phyloP scores from a whole-genome alignment of 805 yeast species.

The Candida ovalis region DNA sequence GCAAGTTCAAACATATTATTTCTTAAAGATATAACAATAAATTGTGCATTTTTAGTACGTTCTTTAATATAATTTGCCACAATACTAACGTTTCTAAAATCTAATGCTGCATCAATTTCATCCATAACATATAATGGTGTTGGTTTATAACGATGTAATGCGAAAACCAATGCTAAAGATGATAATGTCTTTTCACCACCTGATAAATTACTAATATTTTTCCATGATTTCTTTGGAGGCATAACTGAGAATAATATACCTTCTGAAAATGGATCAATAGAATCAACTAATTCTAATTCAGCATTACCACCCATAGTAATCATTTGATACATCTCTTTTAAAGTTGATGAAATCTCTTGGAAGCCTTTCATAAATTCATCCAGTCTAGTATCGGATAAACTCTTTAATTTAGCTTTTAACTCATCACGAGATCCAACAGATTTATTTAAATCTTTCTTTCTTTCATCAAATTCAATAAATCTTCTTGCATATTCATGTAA shows the following conservation, averaged over 20 bases:
- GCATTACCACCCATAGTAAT: slow-evolving; percentile 99
- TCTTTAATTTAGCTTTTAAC: slow-evolving; percentile 58
- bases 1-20: slow-evolving; percentile 98
- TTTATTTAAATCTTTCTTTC: slow-evolving; percentile 63
- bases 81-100: slow-evolving; percentile 93
- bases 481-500: slow-evolving; percentile 73
- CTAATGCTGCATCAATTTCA: slow-evolving; percentile 98
- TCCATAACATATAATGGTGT: slow-evolving; percentile 98
- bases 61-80: slow-evolving; percentile 97
- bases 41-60: slow-evolving; percentile 93
- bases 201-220: slow-evolving; percentile 86
- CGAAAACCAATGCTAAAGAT: slow-evolving; percentile 93
- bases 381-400: slow-evolving; percentile 64
- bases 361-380: slow-evolving; percentile 95
- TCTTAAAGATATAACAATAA: slow-evolving; percentile 89
- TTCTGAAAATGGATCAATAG: slow-evolving; percentile 96
- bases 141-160: slow-evolving; percentile 92
- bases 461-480: slow-evolving; percentile 54
- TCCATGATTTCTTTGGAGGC: slow-evolving; percentile 99
- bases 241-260: slow-evolving; percentile 95
- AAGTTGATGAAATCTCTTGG: slow-evolving; percentile 74
- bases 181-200: slow-evolving; percentile 98
- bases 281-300: slow-evolving; percentile 90
- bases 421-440: slow-evolving; percentile 67
- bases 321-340: slow-evolving; percentile 97